phyloP scores from a whole-genome alignment of 768 basidiomycete genomes.

The Leccinum subgranulosum region DNA sequence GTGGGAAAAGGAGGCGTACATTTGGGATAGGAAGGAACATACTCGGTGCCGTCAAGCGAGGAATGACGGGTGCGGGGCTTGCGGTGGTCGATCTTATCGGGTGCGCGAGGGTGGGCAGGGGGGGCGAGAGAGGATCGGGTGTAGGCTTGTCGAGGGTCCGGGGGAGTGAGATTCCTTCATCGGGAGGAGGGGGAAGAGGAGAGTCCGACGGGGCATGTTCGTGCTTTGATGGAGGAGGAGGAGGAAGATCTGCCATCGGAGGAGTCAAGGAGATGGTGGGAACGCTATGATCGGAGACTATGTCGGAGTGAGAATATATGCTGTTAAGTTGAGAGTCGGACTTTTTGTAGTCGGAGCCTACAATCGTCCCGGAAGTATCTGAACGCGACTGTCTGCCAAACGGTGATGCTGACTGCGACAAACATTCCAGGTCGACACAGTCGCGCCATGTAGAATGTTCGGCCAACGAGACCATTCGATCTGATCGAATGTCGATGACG shows the following conservation, averaged over 20 bases:
- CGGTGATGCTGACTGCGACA: neutral
- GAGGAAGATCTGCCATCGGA: constrained; percentile 5
- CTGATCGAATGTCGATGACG: constrained; percentile 23
- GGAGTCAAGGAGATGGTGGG: neutral
- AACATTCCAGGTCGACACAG: constrained; percentile 4
- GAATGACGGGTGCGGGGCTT: constrained; percentile 42
- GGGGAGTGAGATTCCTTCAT: constrained; percentile 41
- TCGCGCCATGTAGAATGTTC: neutral
- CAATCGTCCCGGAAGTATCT: constrained; percentile 21
- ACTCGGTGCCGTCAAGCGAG: constrained; percentile 65
- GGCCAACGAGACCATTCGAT: neutral
- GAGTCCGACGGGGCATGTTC: neutral
- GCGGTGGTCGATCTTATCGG: neutral
- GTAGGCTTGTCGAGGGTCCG: constrained; percentile 53
- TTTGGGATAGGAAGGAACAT: constrained; percentile 91
- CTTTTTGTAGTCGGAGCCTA: neutral
- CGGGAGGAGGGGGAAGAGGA: neutral
- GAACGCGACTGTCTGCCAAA: constrained; percentile 8
- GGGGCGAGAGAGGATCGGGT: constrained; percentile 34
- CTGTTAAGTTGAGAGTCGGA: neutral
- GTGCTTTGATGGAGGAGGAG: constrained; percentile 1
- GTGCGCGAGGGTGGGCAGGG: constrained; percentile 38
- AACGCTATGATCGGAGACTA: neutral
- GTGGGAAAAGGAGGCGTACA: constrained; percentile 55
- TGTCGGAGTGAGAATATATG: constrained; percentile 10